A percentile compares a stretch with the other conserved stretches of the same genome.
These are phyloP conservation scores for Tetradesmus obliquus DNA, from an alignment of 139 green algal genomes.

Conservation along the genomic window DNA sequence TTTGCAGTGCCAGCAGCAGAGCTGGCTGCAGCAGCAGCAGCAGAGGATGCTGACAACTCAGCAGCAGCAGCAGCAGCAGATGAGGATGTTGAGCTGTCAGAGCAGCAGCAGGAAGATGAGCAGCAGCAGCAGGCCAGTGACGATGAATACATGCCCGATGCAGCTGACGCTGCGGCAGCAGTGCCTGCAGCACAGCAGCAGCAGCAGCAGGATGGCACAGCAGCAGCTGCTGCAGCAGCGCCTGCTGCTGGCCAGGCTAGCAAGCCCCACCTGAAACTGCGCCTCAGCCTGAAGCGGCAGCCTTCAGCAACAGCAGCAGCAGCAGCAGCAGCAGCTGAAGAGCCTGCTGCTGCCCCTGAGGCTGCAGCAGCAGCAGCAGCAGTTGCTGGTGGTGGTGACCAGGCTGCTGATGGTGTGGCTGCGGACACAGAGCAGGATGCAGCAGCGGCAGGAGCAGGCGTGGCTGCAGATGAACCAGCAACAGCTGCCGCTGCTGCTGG, in stretches of 20 bases:
- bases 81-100: background rate
- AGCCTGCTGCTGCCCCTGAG: background rate
- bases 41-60: background rate
- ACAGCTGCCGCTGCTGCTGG: conserved; percentile 11
- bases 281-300: background rate
- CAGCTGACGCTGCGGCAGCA: background rate
- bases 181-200: background rate
- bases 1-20: background rate
- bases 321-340: background rate
- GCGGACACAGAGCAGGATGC: background rate
- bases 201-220: conserved; percentile 17
- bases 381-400: background rate
- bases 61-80: background rate
- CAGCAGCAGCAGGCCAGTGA: background rate
- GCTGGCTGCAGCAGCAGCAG: background rate
- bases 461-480: background rate
- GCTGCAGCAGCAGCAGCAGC: background rate
- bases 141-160: background rate
- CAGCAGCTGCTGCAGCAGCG: background rate
- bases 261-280: background rate
- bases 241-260: background rate
- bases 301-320: background rate
- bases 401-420: background rate
- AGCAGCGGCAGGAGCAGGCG: background rate
- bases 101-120: background rate